Evolutionary conservation across 768 basidiomycete species (phyloP), one percentile per base, ranked within the genome.

Genomic region (Kwoniella dendrophila): DNA sequence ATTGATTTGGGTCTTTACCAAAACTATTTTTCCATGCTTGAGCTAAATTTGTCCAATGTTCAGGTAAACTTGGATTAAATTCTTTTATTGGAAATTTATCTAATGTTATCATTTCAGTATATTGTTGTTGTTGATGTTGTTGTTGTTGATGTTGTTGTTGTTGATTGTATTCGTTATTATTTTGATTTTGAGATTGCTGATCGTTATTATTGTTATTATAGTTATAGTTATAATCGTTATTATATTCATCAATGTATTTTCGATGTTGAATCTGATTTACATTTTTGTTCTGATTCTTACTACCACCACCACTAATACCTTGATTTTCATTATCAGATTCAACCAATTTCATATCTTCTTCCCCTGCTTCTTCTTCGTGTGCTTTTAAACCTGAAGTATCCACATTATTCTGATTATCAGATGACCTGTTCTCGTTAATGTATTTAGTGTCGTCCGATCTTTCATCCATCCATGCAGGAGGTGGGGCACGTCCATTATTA

Each of bases 1-100:
- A 64, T 51, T 75, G 74, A 55, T 70, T 59, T 30, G 74, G 66
- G 24, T 71, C 66, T 12, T 56, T 58, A 10, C 74, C 74, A 47
- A 54, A 64, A 8, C 65, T 56, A n/a, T 53, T 59, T 54, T 64
- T 59, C 68, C 71, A 75, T 20, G 70, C 72, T 16, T 52, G 11
- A 6, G 58, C 72, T 4, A 75, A 52, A 2, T 47, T 51, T 0
- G 52, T 27, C 74, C 74, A 75, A 2, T 52, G 36, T 1, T 50
- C 64, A 12, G 74, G 70, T 14, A 56, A 56, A 32, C 66, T 55
- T 4, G 71, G 71, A 41, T 75, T 62, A 58, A 75, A 75, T 4
- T 60, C 38, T 2, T 58, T 14, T 8, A 69, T 20, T 33, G 73
- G 68, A 55, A 75, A 73, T n/a, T 62, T 64, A 7, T 67, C 62